Base-by-base conservation (phyloP, 306 rosid species). In the Malus asiatica region DNA sequence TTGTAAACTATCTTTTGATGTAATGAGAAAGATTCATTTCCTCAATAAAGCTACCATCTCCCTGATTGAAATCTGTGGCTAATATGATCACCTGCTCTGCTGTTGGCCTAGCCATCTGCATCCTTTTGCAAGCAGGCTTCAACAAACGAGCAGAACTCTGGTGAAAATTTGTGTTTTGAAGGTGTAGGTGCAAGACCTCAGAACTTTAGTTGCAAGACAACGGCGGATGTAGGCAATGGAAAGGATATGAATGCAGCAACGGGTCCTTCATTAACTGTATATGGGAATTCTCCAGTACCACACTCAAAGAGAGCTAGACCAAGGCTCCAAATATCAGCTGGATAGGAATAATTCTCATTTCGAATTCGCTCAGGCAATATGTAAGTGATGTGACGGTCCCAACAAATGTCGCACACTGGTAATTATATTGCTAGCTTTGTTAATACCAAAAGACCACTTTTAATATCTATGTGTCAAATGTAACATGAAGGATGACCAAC, bases 271-370 rank as follows among this genome's bases (percentile, higher is more conserved):
- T 84, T 90, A 9, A 96, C 96, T 48, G 97, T 84, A 77, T 89
- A 95, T 20, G 98, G 97, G 78, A 95, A 95, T 89, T 90, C 98
- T 84, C 97, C 98, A 1, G 97, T 95, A 38, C 98, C 97, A 76
- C 97, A 90, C 84, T 95, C 98, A 45, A 92, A 88, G 75, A 92
- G 97, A 16, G 97, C 95, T 79, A 92, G 98, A 64, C 97, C 98
- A 68, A 95, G 90, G 87, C 97, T 95, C 98, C 98, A 95, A 77
- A 92, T 92, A 81, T 95, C 97, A 77, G 98, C 98, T 9, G 97
- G 98, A 86, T 90, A 95, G 40, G 98, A 95, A 86, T 95, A 95
- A 83, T 82, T 95, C 75, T 92, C 93, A 42, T 95, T 95, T 78
- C 97, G 87, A 79, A 95, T 95, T 71, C 97, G 83, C 90, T 95